Percentiles rank a stretch among this genome's conserved stretches.
phyloP scores from a whole-genome alignment of 139 green algal species.

The Closterium sp. region DNA sequence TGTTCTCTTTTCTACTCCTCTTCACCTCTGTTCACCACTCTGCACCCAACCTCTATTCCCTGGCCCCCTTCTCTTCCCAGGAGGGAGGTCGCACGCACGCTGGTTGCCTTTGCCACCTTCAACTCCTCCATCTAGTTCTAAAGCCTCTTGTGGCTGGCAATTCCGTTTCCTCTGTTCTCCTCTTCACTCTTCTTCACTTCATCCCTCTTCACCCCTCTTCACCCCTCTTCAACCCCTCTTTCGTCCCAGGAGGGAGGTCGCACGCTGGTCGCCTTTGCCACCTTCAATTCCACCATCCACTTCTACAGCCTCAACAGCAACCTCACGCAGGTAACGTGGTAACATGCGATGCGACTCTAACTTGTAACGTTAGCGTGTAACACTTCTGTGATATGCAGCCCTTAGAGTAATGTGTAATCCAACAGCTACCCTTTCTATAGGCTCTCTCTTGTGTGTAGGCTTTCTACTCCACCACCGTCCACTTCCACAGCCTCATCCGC shows the following conservation, averaged over 20 bases:
- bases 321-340: slow-evolving; percentile 26
- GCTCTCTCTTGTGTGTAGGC: slow-evolving; percentile 66
- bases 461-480: slow-evolving; percentile 78
- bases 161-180: too few species aligned
- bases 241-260: slow-evolving; percentile 40
- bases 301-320: slow-evolving; percentile 85
- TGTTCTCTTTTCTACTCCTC: too few species aligned
- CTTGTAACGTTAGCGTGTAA: slow-evolving; percentile 76
- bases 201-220: neutral
- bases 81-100: slow-evolving; percentile 58
- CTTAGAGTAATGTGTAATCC: too few species aligned
- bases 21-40: slow-evolving; percentile 4
- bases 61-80: neutral
- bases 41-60: neutral
- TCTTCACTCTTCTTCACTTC: too few species aligned
- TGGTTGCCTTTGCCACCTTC: slow-evolving; percentile 83
- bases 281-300: slow-evolving; percentile 78
- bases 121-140: slow-evolving; percentile 87
- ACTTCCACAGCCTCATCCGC: slow-evolving; percentile 90
- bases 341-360: slow-evolving; percentile 80
- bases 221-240: slow-evolving; percentile 9
- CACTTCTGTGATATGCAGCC: slow-evolving; percentile 90
- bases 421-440: too few species aligned
- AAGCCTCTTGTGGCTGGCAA: slow-evolving; percentile 64
- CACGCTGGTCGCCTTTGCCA: slow-evolving; percentile 80